phyloP scores from a whole-genome alignment of 2,329 filamentous ascomycete genomes.

The Trichoderma sp. region DNA sequence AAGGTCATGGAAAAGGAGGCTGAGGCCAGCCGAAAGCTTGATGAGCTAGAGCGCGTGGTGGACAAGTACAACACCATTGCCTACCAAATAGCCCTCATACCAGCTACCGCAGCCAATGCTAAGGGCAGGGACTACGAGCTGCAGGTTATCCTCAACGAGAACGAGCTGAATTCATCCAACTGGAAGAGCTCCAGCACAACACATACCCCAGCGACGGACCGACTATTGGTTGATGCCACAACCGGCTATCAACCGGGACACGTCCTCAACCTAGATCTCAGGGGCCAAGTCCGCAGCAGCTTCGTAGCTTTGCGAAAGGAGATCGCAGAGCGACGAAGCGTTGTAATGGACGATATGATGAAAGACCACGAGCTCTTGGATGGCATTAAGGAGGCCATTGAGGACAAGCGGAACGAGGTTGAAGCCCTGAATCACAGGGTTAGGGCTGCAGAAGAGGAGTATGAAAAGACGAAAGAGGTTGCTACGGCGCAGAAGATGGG shows the following conservation, averaged over 20 bases:
- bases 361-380: constrained; percentile 92
- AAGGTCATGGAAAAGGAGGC: constrained; percentile 80
- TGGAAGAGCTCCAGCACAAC: constrained; percentile 40
- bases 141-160: constrained; percentile 74
- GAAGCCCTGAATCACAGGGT: constrained; percentile 88
- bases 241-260: constrained; percentile 89
- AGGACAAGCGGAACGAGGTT: constrained; percentile 90
- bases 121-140: constrained; percentile 84
- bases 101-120: constrained; percentile 77
- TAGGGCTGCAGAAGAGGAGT: constrained; percentile 84
- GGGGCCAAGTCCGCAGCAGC: constrained; percentile 74
- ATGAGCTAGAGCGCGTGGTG: constrained; percentile 86
- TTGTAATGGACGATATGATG: constrained; percentile 84
- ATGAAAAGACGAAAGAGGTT: constrained; percentile 85
- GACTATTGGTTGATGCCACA: constrained; percentile 75
- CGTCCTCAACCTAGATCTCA: constrained; percentile 83
- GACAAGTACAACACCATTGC: constrained; percentile 91
- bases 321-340: constrained; percentile 81
- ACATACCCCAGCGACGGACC: constrained; percentile 53
- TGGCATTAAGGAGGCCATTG: constrained; percentile 92
- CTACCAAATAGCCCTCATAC: constrained; percentile 91
- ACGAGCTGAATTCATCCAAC: constrained; percentile 68
- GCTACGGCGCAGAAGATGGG: constrained; percentile 84
- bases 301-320: constrained; percentile 81
- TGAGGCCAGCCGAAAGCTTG: constrained; percentile 81